Percentiles rank a stretch among this genome's conserved stretches.
Conservation (phyloP, 2,329 filamentous ascomycete species). For the Calonectria pseudoreteaudii region DNA sequence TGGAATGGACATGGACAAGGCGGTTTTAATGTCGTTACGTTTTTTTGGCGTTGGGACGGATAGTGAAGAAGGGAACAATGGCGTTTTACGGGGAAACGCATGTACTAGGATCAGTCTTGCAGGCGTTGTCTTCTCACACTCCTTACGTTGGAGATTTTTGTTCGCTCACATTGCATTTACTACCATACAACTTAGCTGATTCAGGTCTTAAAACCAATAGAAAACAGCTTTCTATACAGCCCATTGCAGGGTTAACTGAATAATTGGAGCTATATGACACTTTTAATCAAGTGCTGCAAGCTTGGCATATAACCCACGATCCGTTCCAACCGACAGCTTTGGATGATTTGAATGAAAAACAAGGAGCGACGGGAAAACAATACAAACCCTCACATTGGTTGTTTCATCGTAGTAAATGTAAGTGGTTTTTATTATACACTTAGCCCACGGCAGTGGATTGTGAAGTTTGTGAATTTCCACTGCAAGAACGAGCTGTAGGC, state of each 20-base stretch:
- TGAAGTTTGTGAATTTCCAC: too few relatives aligned
- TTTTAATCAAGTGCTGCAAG: not conserved
- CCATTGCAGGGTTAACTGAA: not conserved
- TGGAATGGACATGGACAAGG: not conserved
- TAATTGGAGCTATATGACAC: not conserved
- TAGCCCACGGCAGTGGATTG: too few relatives aligned
- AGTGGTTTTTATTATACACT: too few relatives aligned
- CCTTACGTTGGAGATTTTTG: not conserved
- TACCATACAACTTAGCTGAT: not conserved
- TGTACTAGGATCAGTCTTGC: conserved; percentile 25
- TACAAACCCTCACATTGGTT: too few relatives aligned
- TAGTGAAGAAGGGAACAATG: conserved; percentile 13
- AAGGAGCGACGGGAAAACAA: too few relatives aligned
- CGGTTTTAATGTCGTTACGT: conserved; percentile 5
- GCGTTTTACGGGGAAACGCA: conserved; percentile 30
- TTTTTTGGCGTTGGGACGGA: conserved; percentile 20
- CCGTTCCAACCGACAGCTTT: too few relatives aligned
- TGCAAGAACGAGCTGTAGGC: too few relatives aligned
- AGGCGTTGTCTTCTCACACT: conserved; percentile 22
- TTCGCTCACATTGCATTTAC: not conserved
- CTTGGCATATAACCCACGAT: not conserved
- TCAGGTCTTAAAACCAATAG: not conserved
- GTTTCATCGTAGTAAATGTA: too few relatives aligned
- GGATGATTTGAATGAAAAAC: too few relatives aligned
- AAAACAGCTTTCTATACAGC: not conserved